Base-by-base conservation (phyloP, 1,284 basidiomycete genomes). In the Golubevia sp. region DNA sequence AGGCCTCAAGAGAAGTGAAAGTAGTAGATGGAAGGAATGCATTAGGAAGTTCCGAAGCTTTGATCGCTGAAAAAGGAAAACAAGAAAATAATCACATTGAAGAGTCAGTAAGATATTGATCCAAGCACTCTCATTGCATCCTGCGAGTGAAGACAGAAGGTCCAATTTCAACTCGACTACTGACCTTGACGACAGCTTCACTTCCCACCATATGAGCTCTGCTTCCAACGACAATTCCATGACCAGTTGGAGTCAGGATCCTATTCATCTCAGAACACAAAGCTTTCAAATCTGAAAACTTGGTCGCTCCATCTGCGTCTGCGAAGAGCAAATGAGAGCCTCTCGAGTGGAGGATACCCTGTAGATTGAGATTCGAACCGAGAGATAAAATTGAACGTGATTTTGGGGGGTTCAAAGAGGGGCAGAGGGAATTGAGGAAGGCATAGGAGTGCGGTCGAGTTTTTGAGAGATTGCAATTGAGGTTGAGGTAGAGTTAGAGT, bases 221-320 rank as follows among this genome's bases (percentile, higher is more conserved):
- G 72, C 92, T 94, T 2, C 94, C 94, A 4, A 87, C 84, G 0
- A 94, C 90, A 6, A 87, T 73, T 0, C 89, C 92, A 24, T 93
- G 88, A 0, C 88, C 89, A 7, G 51, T 49, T 0, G 58, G 48
- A 44, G 72, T 79, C 2, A 69, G 49, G 1, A 78, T 63, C 2
- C 54, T 56, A 4, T 56, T 53, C 88, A 96, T 90, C 21, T 88
- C 88, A 1, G 84, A 84, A 88, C 92, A 92, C 15, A 97, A 85
- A 26, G 86, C 74, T 68, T 91, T 89, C 13, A 97, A 81, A 75
- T 96, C 94, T 53, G 89, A 86, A 71, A 97, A 95, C 48, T 89
- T 87, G 66, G 92, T 94, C 23, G 94, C 94, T 1, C 92, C 94
- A 74, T 97, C 94, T 4, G 94, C 94, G 78, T 97, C 94, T 38